A percentile compares a stretch with the other conserved stretches of the same genome.
Evolutionary conservation across 2,329 filamentous ascomycete species (phyloP).

Genomic region (Shiraia bambusicola): DNA sequence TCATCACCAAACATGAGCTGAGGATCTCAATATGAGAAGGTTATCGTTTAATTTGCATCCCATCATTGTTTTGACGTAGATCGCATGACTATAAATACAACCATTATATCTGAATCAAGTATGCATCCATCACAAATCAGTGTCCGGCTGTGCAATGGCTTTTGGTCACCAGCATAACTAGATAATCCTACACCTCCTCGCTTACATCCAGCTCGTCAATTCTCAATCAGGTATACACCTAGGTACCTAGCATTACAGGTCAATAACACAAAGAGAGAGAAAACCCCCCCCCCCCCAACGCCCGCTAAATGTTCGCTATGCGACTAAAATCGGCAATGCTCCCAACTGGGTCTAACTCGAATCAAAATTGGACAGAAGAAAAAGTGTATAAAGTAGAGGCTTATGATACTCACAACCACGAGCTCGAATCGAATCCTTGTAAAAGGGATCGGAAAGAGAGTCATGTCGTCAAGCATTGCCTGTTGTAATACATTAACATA

Average conservation of each 20-base stretch:
- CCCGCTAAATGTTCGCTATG: conserved; percentile 38
- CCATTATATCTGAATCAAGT: conserved; percentile 16
- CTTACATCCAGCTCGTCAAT: conserved; percentile 1
- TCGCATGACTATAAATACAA: conserved; percentile 28
- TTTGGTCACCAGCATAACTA: conserved; percentile 7
- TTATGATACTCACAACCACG: conserved; percentile 18
- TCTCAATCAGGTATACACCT: conserved; percentile 11
- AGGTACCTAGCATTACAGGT: conserved; percentile 10
- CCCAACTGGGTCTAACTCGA: conserved; percentile 1
- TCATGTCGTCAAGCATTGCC: conserved; percentile 21
- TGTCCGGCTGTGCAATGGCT: conserved; percentile 9
- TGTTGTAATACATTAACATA: conserved; percentile 33
- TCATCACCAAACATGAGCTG: conserved; percentile 1
- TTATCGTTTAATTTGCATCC: conserved; percentile 19
- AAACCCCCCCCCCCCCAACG: no score
- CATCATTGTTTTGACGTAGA: conserved; percentile 8
- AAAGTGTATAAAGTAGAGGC: conserved; percentile 27
- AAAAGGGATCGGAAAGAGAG: conserved; percentile 19
- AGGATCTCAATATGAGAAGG: conserved; percentile 21
- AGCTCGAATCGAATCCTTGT: conserved; percentile 18
- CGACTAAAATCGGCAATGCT: conserved; percentile 15
- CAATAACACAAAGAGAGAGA: conserved; percentile 11
- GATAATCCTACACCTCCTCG: conserved; percentile 7
- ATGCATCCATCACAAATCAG: conserved; percentile 17
- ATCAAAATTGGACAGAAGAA: conserved; percentile 5